phyloP scores from a whole-genome alignment of 2,329 filamentous ascomycete genomes.

The Colletotrichum gloeosporioides region DNA sequence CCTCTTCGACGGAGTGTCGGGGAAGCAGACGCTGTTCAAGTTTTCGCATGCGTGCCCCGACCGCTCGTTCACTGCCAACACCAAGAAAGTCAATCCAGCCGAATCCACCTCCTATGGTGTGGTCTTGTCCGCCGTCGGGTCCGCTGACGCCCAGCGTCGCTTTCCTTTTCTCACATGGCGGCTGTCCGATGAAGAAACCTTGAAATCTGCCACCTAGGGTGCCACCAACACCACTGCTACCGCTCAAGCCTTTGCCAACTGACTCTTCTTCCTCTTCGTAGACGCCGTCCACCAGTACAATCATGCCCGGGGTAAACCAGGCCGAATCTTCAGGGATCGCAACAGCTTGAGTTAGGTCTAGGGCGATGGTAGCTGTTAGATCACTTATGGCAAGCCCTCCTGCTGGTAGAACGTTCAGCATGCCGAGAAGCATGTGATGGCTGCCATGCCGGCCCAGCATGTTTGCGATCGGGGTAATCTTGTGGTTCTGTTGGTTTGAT shows the following conservation, averaged over 20 bases:
- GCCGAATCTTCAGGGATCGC: slow-evolving; percentile 84
- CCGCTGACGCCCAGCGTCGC: slow-evolving; percentile 76
- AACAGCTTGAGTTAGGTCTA: slow-evolving; percentile 82
- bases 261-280: slow-evolving; percentile 91
- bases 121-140: slow-evolving; percentile 60
- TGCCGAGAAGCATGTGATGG: slow-evolving; percentile 84
- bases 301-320: slow-evolving; percentile 96
- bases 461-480: slow-evolving; percentile 84
- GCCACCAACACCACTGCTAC: slow-evolving; percentile 83
- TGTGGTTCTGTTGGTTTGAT: slow-evolving; percentile 75
- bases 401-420: slow-evolving; percentile 81
- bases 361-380: slow-evolving; percentile 82
- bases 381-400: slow-evolving; percentile 86
- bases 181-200: slow-evolving; percentile 88
- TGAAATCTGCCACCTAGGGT: slow-evolving; percentile 92
- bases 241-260: slow-evolving; percentile 72
- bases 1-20: slow-evolving; percentile 37
- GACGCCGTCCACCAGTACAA: slow-evolving; percentile 92
- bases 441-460: slow-evolving; percentile 80
- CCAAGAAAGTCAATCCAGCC: slow-evolving; percentile 98
- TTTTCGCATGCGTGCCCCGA: slow-evolving; percentile 81
- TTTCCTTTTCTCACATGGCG: slow-evolving; percentile 85
- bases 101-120: slow-evolving; percentile 79
- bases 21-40: slow-evolving; percentile 73
- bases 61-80: slow-evolving; percentile 85